Conservation (phyloP, 345 rosid species). For the Durio zibethinus region DNA sequence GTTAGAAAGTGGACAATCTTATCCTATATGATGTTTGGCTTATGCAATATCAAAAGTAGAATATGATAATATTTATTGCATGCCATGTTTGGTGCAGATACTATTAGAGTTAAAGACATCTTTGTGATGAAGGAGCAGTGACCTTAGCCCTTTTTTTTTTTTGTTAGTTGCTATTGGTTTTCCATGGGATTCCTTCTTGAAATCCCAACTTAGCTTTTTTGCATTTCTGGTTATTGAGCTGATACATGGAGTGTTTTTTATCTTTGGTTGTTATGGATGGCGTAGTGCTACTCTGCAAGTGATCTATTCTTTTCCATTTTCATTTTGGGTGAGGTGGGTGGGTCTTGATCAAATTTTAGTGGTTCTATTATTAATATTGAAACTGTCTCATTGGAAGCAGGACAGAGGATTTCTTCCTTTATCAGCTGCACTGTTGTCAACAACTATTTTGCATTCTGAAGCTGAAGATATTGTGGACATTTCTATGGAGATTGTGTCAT, state of each 20-base stretch:
- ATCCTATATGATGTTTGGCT: not conserved
- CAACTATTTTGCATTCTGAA: conserved; percentile 53
- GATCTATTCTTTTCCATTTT: not conserved
- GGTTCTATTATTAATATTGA: conserved; percentile 16
- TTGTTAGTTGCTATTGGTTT: too few relatives aligned
- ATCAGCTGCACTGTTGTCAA: conserved; percentile 88
- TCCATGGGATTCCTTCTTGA: not conserved
- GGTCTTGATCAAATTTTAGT: conserved; percentile 3
- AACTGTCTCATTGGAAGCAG: conserved; percentile 46
- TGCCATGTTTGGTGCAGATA: not conserved
- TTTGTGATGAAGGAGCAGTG: not conserved
- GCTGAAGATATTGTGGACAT: conserved; percentile 48
- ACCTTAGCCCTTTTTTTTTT: not conserved
- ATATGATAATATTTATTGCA: not conserved
- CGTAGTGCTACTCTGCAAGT: not conserved
- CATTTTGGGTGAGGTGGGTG: not conserved
- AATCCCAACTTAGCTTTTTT: too few relatives aligned
- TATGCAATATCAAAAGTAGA: not conserved
- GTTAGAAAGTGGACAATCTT: not conserved
- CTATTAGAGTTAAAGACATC: not conserved
- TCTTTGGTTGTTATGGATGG: not conserved
- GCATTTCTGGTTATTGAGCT: not conserved
- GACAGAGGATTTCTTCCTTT: conserved; percentile 96
- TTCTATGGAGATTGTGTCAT: conserved; percentile 59
- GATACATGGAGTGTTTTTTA: not conserved